phyloP scores from a whole-genome alignment of 108 stramenopile genomes.

The Discostella stelligeroides region DNA sequence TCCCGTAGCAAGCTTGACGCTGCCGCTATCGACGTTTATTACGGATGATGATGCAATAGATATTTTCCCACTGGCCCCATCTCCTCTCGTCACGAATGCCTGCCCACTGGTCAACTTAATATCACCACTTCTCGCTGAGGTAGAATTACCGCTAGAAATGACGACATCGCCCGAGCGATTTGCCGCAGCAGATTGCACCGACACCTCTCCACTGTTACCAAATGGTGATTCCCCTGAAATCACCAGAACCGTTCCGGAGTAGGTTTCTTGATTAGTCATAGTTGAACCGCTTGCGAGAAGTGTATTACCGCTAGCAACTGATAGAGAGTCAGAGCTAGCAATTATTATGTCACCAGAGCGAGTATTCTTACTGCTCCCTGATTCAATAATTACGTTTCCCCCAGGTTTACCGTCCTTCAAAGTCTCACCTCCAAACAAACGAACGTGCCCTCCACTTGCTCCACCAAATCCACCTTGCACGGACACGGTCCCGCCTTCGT shows the following conservation, averaged over 20 bases:
- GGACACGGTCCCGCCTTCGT: conserved; percentile 20
- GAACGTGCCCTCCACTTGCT: conserved; percentile 31
- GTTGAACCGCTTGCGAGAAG: conserved; percentile 13
- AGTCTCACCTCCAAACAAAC: conserved; percentile 21
- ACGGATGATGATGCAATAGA: conserved; percentile 2
- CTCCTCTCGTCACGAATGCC: background rate
- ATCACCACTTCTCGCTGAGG: conserved; percentile 25
- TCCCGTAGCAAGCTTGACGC: conserved; percentile 19
- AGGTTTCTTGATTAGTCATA: background rate
- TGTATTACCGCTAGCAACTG: conserved; percentile 9
- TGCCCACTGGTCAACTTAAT: conserved; percentile 20
- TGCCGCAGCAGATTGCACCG: background rate
- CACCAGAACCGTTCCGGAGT: background rate
- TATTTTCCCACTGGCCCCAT: conserved; percentile 8
- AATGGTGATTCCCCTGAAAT: background rate
- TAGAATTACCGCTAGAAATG: conserved; percentile 20
- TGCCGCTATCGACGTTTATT: conserved; percentile 12
- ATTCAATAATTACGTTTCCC: conserved; percentile 22
- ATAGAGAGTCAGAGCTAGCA: conserved; percentile 7
- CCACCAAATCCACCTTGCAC: conserved; percentile 18
- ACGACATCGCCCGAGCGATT: conserved; percentile 19
- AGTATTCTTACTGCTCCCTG: conserved; percentile 3
- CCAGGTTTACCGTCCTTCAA: conserved; percentile 8
- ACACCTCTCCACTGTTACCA: background rate
- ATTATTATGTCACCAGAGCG: conserved; percentile 15